Evolutionary conservation across 495 filamentous ascomycete species (phyloP).

Genomic region (Penicillium roqueforti): DNA sequence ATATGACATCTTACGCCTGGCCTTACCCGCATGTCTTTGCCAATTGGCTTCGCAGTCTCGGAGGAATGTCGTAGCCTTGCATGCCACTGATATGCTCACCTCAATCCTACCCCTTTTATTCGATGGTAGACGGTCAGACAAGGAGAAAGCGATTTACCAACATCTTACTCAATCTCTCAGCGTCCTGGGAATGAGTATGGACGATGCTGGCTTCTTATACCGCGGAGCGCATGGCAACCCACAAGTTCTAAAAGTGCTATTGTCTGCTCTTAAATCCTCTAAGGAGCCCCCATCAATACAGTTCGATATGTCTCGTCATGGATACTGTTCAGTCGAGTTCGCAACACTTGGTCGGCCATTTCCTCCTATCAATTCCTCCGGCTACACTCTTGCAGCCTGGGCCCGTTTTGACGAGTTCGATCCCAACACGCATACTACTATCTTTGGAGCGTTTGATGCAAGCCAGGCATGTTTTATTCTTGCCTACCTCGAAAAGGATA

Average conservation of each 20-base stretch:
- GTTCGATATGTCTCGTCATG: slow-evolving; percentile 86
- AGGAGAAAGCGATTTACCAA: slow-evolving; percentile 56
- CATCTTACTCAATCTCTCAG: slow-evolving; percentile 39
- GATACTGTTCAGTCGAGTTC: slow-evolving; percentile 84
- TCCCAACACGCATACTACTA: slow-evolving; percentile 76
- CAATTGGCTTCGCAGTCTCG: slow-evolving; percentile 55
- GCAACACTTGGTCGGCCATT: slow-evolving; percentile 77
- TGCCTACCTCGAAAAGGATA: slow-evolving; percentile 90
- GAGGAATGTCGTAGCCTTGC: slow-evolving; percentile 71
- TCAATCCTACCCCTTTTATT: slow-evolving; percentile 68
- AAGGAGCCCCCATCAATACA: slow-evolving; percentile 79
- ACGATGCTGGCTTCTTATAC: slow-evolving; percentile 76
- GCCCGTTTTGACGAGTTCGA: slow-evolving; percentile 85
- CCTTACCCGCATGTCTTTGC: slow-evolving; percentile 39
- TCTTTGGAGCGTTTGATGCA: slow-evolving; percentile 92
- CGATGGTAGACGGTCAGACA: slow-evolving; percentile 38
- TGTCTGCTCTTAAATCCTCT: slow-evolving; percentile 66
- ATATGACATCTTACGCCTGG: slow-evolving; percentile 29
- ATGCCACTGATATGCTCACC: slow-evolving; percentile 71
- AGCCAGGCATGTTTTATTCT: slow-evolving; percentile 92
- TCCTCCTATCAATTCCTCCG: slow-evolving; percentile 67
- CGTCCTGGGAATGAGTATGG: slow-evolving; percentile 64
- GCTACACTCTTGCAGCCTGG: slow-evolving; percentile 89
- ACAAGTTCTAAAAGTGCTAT: slow-evolving; percentile 64
- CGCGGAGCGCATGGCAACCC: slow-evolving; percentile 57